Base-by-base conservation (phyloP, 176 grass and related monocot species). In the Musa itinerans region DNA sequence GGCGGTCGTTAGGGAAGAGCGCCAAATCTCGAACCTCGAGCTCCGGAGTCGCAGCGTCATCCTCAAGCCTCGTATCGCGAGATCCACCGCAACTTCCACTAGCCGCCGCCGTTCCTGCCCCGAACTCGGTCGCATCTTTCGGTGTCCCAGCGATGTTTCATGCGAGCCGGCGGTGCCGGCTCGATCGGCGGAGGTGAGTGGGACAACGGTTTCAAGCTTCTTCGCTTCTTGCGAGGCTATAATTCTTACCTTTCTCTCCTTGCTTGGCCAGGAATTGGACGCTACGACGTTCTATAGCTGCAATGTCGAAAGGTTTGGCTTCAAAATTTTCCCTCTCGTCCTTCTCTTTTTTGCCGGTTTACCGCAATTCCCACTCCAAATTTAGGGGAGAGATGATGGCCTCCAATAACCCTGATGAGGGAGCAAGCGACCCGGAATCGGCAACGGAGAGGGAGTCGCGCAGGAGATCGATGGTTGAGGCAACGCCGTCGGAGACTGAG, bases 401-500 rank as follows among this genome's bases (percentile, higher is more conserved):
- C 34, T 54, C 69, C 63, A 61, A 19, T 49, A 71, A 63, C 2
- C 67, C 0, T 17, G 6, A 22, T 8, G 74, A 75, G 63, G 52
- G 15, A 68, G 16, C 25, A 24, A 50, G 16, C 29, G 67, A 53
- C 8, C 14, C 17, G 16, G 10, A 17, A 26, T 9, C 17, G 1
- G 9, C 78, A 11, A 2, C 13, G 11, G 77, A 69, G 53, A 69
- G 3, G 66, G 53, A 17, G 6, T n/a, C 73, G 11, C 26, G 9
- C 7, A 61, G 54, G 17, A 56, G 23, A 58, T 13, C 24, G 14
- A 19, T 12, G 54, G 25, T 25, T 14, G 24, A 34, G 26, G 5
- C 16, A 15, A 21, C 67, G 2, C 53, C 86, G 11, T 51, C 3
- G 34, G 64, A 80, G 29, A 54, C 73, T 0, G 89, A 91, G 79